phyloP scores from a whole-genome alignment of 352 stramenopile species.

The Pseudoperonospora humuli region DNA sequence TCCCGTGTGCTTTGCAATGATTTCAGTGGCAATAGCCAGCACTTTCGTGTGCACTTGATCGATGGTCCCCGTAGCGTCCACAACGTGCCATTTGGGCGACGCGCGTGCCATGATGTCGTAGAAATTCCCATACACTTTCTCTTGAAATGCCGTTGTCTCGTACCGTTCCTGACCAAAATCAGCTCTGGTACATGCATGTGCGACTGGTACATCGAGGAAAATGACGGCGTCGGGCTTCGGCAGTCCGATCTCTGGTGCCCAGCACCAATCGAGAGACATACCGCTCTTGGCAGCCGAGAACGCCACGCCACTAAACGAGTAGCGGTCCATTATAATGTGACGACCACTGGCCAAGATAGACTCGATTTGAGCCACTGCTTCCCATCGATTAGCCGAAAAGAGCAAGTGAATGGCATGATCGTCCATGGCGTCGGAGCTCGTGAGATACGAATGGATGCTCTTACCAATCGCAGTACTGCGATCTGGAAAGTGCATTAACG shows the following conservation, averaged over 20 bases:
- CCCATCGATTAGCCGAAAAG: conserved; percentile 99
- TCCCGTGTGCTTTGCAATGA: conserved; percentile 27
- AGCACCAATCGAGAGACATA: conserved; percentile 96
- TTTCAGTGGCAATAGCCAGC: conserved; percentile 40
- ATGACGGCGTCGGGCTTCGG: conserved; percentile 95
- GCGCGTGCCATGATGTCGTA: conserved; percentile 41
- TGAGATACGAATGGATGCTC: conserved; percentile 97
- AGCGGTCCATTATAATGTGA: conserved; percentile 96
- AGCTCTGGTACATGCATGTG: conserved; percentile 83
- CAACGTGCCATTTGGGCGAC: conserved; percentile 56
- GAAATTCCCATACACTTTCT: conserved; percentile 80
- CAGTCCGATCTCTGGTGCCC: conserved; percentile 93
- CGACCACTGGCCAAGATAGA: conserved; percentile 65
- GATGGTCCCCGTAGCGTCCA: conserved; percentile 73
- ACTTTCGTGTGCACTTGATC: conserved; percentile 65
- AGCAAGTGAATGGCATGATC: conserved; percentile 98
- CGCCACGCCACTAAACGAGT: conserved; percentile 95
- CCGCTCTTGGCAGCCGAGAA: conserved; percentile 96
- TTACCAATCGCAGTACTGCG: conserved; percentile 89
- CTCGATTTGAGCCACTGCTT: conserved; percentile 80
- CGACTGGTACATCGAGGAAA: conserved; percentile 94
- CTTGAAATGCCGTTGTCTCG: conserved; percentile 85
- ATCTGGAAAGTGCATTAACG: conserved; percentile 78
- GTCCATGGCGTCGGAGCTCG: conserved; percentile 84
- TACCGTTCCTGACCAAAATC: conserved; percentile 92